A percentile compares a stretch with the other conserved stretches of the same genome.
These are phyloP conservation scores for Lumnitzera littorea DNA, from an alignment of 345 rosid genomes.

Conservation along the genomic window DNA sequence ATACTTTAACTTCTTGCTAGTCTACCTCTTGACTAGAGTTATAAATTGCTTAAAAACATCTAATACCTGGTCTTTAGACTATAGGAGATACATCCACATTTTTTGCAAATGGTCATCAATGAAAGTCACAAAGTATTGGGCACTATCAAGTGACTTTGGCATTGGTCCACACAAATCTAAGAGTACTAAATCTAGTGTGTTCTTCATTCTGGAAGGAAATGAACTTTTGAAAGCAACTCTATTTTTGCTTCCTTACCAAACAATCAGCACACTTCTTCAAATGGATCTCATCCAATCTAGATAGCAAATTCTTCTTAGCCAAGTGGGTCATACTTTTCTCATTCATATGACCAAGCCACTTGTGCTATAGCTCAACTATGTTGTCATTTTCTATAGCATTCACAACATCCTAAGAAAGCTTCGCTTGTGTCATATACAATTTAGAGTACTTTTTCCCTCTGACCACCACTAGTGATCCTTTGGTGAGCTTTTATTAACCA, in stretches of 20 bases:
- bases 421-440: not conserved
- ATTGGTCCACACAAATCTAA: too few species aligned
- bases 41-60: too few species aligned
- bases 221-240: too few species aligned
- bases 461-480: not conserved
- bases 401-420: not conserved
- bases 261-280: not conserved
- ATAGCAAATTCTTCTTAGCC: slow-evolving; percentile 5
- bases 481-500: not conserved
- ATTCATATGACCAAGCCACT: not conserved
- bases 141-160: too few species aligned
- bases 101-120: too few species aligned
- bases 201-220: too few species aligned
- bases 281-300: not conserved
- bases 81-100: too few species aligned
- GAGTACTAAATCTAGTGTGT: too few species aligned
- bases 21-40: too few species aligned
- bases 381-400: not conserved
- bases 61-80: too few species aligned
- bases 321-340: not conserved
- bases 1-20: too few species aligned
- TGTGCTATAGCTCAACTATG: not conserved
- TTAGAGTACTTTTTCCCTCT: not conserved
- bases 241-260: not conserved
- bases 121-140: too few species aligned